Evolutionary conservation across 345 rosid genomes (phyloP).

Genomic region (Salix exigua): DNA sequence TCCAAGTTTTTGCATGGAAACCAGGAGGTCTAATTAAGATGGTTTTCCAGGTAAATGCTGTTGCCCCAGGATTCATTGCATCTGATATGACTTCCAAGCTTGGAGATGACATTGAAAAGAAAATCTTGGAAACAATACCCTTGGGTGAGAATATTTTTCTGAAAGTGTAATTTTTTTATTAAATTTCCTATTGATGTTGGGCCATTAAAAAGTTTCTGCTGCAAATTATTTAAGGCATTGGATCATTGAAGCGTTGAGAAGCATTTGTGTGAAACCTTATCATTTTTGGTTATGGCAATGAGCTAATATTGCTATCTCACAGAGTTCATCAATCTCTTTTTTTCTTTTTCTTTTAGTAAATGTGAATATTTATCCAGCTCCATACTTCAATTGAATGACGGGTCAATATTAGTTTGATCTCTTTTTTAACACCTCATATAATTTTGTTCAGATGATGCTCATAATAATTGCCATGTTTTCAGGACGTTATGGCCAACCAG

Average conservation of each 20-base stretch:
- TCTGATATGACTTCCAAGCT: conserved; percentile 67
- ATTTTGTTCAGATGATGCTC: neutral
- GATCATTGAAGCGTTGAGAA: neutral
- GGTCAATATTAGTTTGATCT: neutral
- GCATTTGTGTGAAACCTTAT: neutral
- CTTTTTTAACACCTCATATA: neutral
- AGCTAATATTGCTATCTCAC: neutral
- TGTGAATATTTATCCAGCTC: neutral
- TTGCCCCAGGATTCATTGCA: conserved; percentile 94
- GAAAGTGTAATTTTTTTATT: neutral
- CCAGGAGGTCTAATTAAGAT: conserved; percentile 6
- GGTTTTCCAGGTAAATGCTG: conserved; percentile 67
- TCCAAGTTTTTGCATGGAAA: neutral
- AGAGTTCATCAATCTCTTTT: neutral
- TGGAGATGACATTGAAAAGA: conserved; percentile 87
- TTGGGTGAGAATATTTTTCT: conserved; percentile 45
- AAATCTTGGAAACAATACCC: conserved; percentile 78
- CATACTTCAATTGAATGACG: neutral
- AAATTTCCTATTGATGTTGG: neutral
- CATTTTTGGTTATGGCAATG: neutral
- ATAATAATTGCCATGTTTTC: conserved; percentile 18
- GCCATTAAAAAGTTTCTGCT: neutral
- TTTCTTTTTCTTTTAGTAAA: neutral
- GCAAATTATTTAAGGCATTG: neutral
- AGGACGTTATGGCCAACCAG: conserved; percentile 97